phyloP scores from a whole-genome alignment of 768 basidiomycete genomes.

The Amanita polypyramis region DNA sequence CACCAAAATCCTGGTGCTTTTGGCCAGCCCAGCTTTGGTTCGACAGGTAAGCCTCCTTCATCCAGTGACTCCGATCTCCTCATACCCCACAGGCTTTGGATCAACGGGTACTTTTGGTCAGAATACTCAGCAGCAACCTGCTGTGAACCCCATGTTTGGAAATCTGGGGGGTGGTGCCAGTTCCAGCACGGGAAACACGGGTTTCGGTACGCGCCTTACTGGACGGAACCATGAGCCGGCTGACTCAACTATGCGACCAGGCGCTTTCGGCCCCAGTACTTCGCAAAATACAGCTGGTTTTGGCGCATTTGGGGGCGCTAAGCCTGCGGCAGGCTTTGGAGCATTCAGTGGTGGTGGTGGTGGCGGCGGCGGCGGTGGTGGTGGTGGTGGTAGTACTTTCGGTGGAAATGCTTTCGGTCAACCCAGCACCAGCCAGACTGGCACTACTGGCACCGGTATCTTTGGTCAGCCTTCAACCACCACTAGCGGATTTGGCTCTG shows the following conservation, averaged over 20 bases:
- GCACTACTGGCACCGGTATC: slow-evolving; percentile 21
- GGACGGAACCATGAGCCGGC: not conserved
- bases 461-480: slow-evolving; percentile 41
- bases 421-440: slow-evolving; percentile 15
- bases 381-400: slow-evolving; percentile 39
- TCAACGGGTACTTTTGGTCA: slow-evolving; percentile 48
- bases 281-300: slow-evolving; percentile 27
- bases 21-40: slow-evolving; percentile 65
- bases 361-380: slow-evolving; percentile 21
- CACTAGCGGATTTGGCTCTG: slow-evolving; percentile 33
- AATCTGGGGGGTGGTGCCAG: slow-evolving; percentile 31
- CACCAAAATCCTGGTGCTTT: slow-evolving; percentile 54
- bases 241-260: slow-evolving; percentile 16
- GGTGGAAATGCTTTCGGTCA: slow-evolving; percentile 39
- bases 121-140: slow-evolving; percentile 41
- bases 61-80: slow-evolving; percentile 11
- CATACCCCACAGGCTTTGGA: slow-evolving; percentile 36
- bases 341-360: slow-evolving; percentile 32
- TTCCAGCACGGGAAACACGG: slow-evolving; percentile 21
- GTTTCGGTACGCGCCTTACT: slow-evolving; percentile 32
- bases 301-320: slow-evolving; percentile 51
- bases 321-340: slow-evolving; percentile 69
- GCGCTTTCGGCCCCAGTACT: slow-evolving; percentile 34
- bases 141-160: slow-evolving; percentile 77
- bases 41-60: slow-evolving; percentile 31